Conservation (phyloP, 208 protist species). For the Leishmania mexicana region DNA sequence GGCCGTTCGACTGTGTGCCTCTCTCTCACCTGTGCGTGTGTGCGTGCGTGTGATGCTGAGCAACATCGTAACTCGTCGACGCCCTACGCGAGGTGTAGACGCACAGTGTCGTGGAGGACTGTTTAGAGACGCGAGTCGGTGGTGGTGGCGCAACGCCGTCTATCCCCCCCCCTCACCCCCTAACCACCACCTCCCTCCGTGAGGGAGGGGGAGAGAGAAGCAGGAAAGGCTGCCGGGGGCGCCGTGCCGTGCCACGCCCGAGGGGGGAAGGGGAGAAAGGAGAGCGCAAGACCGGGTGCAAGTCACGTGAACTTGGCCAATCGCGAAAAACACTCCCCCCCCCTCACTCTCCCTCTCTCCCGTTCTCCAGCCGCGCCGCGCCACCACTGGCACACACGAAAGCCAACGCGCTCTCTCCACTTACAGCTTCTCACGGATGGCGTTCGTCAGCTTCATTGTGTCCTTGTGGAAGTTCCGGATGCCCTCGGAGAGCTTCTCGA, state of each 20-base stretch:
- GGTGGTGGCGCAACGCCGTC: neutral
- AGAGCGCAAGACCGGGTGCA: neutral
- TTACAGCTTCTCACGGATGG: conserved; percentile 70
- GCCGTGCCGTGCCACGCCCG: neutral
- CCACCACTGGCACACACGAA: neutral
- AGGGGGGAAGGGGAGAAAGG: neutral
- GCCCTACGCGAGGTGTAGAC: neutral
- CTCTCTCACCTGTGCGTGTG: neutral
- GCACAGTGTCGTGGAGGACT: neutral
- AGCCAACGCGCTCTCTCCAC: neutral
- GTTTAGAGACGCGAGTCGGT: neutral
- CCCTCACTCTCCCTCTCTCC: neutral
- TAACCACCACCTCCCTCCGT: neutral
- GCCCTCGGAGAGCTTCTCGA: conserved; percentile 97
- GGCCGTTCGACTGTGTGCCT: neutral
- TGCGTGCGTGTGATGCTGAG: neutral
- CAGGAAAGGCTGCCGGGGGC: neutral
- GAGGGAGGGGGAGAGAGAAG: neutral
- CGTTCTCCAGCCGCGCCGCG: neutral
- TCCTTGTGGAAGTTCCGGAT: conserved; percentile 96
- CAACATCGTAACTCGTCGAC: neutral
- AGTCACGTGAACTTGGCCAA: neutral
- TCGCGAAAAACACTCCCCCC: too few relatives aligned
- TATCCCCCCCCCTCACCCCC: neutral
- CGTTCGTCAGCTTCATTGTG: conserved; percentile 84